Evolutionary conservation across 1,139 yeast genomes (phyloP).

Genomic region (Geotrichum klebahnii): DNA sequence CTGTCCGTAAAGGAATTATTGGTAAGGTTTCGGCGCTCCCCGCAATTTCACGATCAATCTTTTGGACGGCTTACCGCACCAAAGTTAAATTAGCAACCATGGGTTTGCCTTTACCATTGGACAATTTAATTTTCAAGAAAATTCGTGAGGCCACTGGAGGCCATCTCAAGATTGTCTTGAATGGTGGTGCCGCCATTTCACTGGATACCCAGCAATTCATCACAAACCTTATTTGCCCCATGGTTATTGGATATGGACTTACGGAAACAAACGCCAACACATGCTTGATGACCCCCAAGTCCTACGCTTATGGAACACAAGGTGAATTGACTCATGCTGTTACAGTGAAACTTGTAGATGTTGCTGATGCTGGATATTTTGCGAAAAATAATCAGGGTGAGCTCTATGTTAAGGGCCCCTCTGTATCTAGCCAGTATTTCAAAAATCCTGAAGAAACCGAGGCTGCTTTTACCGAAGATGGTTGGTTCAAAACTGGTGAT

Average conservation of each 20-base stretch:
- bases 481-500: slow-evolving; percentile 97
- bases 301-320: slow-evolving; percentile 67
- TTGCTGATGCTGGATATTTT: slow-evolving; percentile 83
- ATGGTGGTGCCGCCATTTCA: slow-evolving; percentile 94
- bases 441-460: slow-evolving; percentile 78
- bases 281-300: slow-evolving; percentile 59
- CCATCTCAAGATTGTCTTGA: slow-evolving; percentile 61
- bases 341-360: slow-evolving; percentile 87
- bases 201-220: slow-evolving; percentile 81
- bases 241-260: slow-evolving; percentile 93
- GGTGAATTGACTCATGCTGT: slow-evolving; percentile 82
- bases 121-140: slow-evolving; percentile 73
- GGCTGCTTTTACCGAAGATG: slow-evolving; percentile 72
- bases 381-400: slow-evolving; percentile 95
- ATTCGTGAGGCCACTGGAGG: slow-evolving; percentile 97
- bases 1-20: slow-evolving; percentile 85
- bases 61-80: slow-evolving; percentile 83
- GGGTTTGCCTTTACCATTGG: slow-evolving; percentile 66
- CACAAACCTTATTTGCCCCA: slow-evolving; percentile 72
- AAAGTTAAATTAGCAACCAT: slow-evolving; percentile 58
- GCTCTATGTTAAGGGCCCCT: slow-evolving; percentile 69
- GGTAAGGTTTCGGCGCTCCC: slow-evolving; percentile 70
- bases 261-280: slow-evolving; percentile 95
- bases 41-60: slow-evolving; percentile 64
- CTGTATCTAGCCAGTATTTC: slow-evolving; percentile 73